A percentile compares a stretch with the other conserved stretches of the same genome.
These are phyloP conservation scores for Sclerotinia nivalis DNA, from an alignment of 2,329 filamentous ascomycete species.

Conservation along the genomic window DNA sequence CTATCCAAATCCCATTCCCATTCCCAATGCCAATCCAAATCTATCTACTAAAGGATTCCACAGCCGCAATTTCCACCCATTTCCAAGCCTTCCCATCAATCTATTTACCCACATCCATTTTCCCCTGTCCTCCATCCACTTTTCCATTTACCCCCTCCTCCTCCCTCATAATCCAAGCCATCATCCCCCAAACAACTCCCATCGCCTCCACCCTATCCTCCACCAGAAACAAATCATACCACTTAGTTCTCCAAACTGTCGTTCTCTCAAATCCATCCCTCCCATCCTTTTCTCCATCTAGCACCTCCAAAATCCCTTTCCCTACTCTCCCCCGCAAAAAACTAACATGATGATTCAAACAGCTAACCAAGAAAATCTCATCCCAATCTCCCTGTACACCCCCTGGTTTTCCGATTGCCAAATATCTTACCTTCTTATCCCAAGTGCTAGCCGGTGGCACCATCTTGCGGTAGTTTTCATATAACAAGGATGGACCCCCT, in stretches of 20 bases:
- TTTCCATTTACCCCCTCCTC: constrained; percentile 19
- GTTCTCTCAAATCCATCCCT: constrained; percentile 44
- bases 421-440: constrained; percentile 61
- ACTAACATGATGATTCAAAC: constrained; percentile 62
- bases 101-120: constrained; percentile 31
- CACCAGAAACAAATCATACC: constrained; percentile 60
- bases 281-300: constrained; percentile 52
- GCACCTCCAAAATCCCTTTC: constrained; percentile 51
- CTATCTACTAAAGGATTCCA: neutral
- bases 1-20: neutral
- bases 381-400: constrained; percentile 58
- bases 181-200: constrained; percentile 58
- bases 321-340: constrained; percentile 62
- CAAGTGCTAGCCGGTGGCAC: constrained; percentile 58
- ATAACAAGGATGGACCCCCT: constrained; percentile 52
- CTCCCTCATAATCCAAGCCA: constrained; percentile 59
- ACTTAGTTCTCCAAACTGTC: constrained; percentile 57
- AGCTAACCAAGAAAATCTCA: constrained; percentile 62
- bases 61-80: neutral
- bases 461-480: constrained; percentile 65
- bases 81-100: neutral
- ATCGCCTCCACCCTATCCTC: constrained; percentile 59
- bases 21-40: neutral
- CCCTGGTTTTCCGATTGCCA: constrained; percentile 54
- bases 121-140: constrained; percentile 21